These are phyloP conservation scores for Lanmaoa rubissima DNA, from an alignment of 768 basidiomycete species.

Conservation along the genomic window DNA sequence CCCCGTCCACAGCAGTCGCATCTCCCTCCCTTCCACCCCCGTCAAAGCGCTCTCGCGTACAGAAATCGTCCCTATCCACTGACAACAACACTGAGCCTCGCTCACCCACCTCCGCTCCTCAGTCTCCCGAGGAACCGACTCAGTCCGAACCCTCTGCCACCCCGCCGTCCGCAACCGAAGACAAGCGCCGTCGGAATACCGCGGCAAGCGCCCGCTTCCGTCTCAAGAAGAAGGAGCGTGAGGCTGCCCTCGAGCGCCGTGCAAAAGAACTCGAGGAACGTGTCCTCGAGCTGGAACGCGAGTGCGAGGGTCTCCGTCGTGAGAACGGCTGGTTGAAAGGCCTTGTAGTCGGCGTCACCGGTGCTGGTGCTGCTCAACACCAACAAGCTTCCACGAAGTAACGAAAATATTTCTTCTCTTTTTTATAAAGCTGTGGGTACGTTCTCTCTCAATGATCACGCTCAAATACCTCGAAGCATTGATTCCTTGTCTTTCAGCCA, in stretches of 20 bases:
- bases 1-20: slow-evolving; percentile 14
- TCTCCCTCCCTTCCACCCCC: slow-evolving; percentile 20
- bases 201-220: slow-evolving; percentile 92
- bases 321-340: slow-evolving; percentile 95
- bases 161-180: slow-evolving; percentile 61
- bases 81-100: slow-evolving; percentile 7
- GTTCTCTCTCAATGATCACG: not conserved
- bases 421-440: not conserved
- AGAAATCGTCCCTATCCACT: slow-evolving; percentile 44
- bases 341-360: slow-evolving; percentile 83
- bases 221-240: slow-evolving; percentile 94
- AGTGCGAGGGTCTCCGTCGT: slow-evolving; percentile 82
- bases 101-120: slow-evolving; percentile 31
- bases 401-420: not conserved
- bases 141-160: slow-evolving; percentile 14
- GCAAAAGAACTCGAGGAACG: slow-evolving; percentile 81
- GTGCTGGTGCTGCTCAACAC: slow-evolving; percentile 48
- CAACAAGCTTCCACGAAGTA: slow-evolving; percentile 24
- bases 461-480: not conserved
- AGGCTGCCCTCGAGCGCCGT: slow-evolving; percentile 81
- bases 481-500: not conserved
- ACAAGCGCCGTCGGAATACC: slow-evolving; percentile 92
- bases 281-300: slow-evolving; percentile 81
- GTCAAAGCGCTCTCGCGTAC: slow-evolving; percentile 55
- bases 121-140: slow-evolving; percentile 30